These are phyloP conservation scores for Aeminium ludgeri DNA, from an alignment of 495 filamentous ascomycete species.

Conservation along the genomic window DNA sequence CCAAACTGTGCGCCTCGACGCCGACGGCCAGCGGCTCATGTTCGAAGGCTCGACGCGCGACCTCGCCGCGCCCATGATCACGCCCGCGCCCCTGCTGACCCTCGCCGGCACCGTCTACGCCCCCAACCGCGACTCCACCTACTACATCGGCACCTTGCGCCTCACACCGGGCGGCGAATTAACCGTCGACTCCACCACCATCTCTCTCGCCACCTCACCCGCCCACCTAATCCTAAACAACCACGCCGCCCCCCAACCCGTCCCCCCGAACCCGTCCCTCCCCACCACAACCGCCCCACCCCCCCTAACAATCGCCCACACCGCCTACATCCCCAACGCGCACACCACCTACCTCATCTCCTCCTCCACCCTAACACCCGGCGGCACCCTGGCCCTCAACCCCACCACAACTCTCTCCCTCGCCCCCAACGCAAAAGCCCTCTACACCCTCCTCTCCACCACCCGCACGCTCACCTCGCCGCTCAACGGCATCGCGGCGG, in stretches of 20 bases:
- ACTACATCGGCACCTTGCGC: constrained; percentile 17
- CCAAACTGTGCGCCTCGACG: constrained; percentile 6
- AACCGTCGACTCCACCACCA: constrained; percentile 15
- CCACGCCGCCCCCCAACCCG: constrained; percentile 4
- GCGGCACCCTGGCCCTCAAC: constrained; percentile 9
- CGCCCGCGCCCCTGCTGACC: constrained; percentile 3
- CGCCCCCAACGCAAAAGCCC: constrained; percentile 6
- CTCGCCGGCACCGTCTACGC: constrained; percentile 2
- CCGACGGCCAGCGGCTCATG: neutral
- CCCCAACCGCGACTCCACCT: constrained; percentile 2
- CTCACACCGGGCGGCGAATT: constrained; percentile 17
- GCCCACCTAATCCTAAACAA: no score
- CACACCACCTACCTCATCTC: constrained; percentile 12
- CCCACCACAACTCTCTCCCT: constrained; percentile 10
- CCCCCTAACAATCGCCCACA: constrained; percentile 5
- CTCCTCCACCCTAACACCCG: constrained; percentile 11
- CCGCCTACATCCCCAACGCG: constrained; percentile 7
- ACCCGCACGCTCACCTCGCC: constrained; percentile 2
- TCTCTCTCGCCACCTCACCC: constrained; percentile 20
- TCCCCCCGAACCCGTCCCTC: no score
- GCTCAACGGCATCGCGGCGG: constrained; percentile 3
- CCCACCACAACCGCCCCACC: constrained; percentile 12
- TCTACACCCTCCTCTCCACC: constrained; percentile 1
- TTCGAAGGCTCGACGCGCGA: constrained; percentile 6
- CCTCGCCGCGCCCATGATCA: neutral